Evolutionary conservation across 1,284 basidiomycete genomes (phyloP), one percentile per base, ranked within the genome.

Genomic region (Puccinia polysora): DNA sequence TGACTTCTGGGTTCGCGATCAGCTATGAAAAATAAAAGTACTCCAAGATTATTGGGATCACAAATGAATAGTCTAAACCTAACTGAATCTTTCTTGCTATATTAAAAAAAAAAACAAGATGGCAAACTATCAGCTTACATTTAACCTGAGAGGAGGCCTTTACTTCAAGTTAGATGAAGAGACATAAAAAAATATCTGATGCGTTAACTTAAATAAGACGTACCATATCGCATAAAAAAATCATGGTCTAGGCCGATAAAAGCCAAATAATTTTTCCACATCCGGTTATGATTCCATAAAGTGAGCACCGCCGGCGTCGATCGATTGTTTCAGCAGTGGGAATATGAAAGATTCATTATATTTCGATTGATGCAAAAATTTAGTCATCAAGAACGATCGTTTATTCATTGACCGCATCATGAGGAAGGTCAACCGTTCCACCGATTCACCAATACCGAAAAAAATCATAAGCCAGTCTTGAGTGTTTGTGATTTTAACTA

Each of bases 81-180:
- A 23, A 63, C 60, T 63, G 60, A 63, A 63, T 50, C 60, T 47
- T 32, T 63, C 60, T 63, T 63, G 60, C 60, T 63, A 12, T 47
- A 12, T 12, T 47, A n/a, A 20, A 4, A 12, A 3, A 40, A 7
- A 1, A 25, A 15, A 63, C 18, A 8, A 8, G 23, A 30, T 30
- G 47, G 60, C 47, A 20, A n/a, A 18, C 28, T 10, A 38, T 23
- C 25, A 6, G 53, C 15, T 6, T 56, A 18, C 34, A 20, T 60
- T 25, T 12, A n/a, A n/a, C n/a, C n/a, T n/a, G n/a, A n/a, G n/a
- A n/a, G n/a, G n/a, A n/a, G n/a, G n/a, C n/a, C n/a, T n/a, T n/a
- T n/a, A n/a, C n/a, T n/a, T n/a, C n/a, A n/a, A n/a, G n/a, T n/a
- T n/a, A n/a, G n/a, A n/a, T n/a, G n/a, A n/a, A n/a, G n/a, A n/a